Evolutionary conservation across 805 yeast species (phyloP).

Genomic region (Starmerella stigmatis): DNA sequence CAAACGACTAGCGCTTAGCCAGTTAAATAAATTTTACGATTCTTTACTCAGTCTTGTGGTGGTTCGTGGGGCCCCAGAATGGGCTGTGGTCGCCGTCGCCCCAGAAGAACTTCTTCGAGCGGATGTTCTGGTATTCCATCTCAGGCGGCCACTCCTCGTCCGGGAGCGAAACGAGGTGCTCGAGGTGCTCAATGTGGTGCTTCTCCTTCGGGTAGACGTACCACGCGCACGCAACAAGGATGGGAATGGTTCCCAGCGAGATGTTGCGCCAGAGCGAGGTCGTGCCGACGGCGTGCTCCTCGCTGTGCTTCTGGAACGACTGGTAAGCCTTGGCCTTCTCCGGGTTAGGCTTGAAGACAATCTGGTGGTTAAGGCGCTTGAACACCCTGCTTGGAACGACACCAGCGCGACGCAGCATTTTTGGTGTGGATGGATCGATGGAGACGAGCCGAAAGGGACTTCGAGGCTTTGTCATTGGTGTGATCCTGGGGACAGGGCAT

Average conservation of each 20-base stretch:
- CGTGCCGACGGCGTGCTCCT: constrained; percentile 70
- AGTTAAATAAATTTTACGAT: not conserved
- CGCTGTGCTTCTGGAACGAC: constrained; percentile 50
- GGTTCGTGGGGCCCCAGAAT: constrained; percentile 95
- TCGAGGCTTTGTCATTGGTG: constrained; percentile 5
- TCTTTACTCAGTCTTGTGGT: constrained; percentile 40
- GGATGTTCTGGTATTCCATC: constrained; percentile 83
- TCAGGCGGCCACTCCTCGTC: constrained; percentile 91
- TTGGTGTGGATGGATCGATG: not conserved
- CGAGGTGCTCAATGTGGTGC: constrained; percentile 79
- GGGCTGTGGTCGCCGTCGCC: constrained; percentile 96
- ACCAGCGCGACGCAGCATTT: constrained; percentile 21
- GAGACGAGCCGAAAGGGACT: not conserved
- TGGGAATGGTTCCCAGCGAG: constrained; percentile 75
- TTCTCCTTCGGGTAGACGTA: constrained; percentile 74
- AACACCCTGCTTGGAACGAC: constrained; percentile 14
- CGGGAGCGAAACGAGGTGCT: constrained; percentile 44
- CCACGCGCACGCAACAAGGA: constrained; percentile 60
- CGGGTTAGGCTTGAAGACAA: constrained; percentile 32
- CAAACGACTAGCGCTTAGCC: not conserved
- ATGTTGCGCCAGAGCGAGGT: constrained; percentile 77
- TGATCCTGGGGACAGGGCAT: not conserved
- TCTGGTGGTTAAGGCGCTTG: constrained; percentile 25
- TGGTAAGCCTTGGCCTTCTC: constrained; percentile 64
- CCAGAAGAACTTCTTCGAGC: constrained; percentile 88